Base-by-base conservation (phyloP, 2,329 filamentous ascomycete species). In the Colletotrichum tropicicola region DNA sequence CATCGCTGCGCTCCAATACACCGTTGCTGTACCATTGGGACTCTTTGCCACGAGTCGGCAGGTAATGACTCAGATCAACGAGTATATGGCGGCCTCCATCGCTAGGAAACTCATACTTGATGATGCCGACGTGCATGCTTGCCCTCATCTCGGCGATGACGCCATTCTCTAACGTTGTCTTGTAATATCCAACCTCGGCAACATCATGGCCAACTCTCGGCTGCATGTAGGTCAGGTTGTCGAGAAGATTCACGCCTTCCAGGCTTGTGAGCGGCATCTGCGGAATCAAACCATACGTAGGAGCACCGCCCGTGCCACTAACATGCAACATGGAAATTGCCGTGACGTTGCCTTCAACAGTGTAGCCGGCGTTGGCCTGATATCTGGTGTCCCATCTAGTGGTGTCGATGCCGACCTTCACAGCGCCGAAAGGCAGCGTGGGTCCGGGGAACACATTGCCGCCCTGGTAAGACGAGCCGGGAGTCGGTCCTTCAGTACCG, bases 251-350 rank as follows among this genome's bases (percentile, higher is more conserved):
- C 41, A 85, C 73, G 6, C 74, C 72, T 1, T 82, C 80, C 2
- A 83, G 65, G 1, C 68, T 74, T 3, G 73, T 75, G 8, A 85
- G 72, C 0, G 82, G 83, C 72, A 85, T 77, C 64, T 85, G 83
- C 1, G 82, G 77, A 35, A 85, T 80, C 5, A 87, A 78, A 0
- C 86, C 87, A 61, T 89, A 89, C 60, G 87, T 89, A 0, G 87
- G 84, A 9, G 82, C 82, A 1, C 87, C 87, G 13, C 87, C 87
- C 0, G 85, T 89, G 0, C 85, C 85, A 56, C 80, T 82, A 65
- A 85, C 85, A 61, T 87, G 85, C 73, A 86, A 80, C 80, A 86
- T 81, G 19, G 80, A 82, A 67, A 85, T 81, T 3, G 77, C 83
- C 0, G 82, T 83, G 52, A 85, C 81, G 15, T 80, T 78, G 3